Conservation (phyloP, 192 early-diverging fungal species). For the Phlyctochytrium planicorne region DNA sequence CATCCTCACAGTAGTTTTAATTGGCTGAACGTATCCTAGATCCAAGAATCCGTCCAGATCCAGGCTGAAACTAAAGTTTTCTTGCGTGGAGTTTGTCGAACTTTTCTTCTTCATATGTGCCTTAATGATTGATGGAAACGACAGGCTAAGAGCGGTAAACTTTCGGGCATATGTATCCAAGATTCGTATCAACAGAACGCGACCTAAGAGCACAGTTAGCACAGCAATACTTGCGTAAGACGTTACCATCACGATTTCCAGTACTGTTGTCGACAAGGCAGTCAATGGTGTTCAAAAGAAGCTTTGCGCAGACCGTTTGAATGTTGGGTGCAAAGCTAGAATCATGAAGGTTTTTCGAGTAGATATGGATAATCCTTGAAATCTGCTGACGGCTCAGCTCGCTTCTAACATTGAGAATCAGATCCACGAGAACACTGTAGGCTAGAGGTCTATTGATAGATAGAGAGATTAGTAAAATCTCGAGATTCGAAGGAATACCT, state of each 20-base stretch:
- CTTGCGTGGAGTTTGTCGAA: neutral
- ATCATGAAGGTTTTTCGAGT: constrained; percentile 92
- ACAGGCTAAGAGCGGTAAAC: constrained; percentile 65
- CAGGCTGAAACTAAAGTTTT: neutral
- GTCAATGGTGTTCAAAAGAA: constrained; percentile 89
- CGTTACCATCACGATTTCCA: constrained; percentile 10
- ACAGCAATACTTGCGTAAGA: constrained; percentile 4
- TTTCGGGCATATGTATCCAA: constrained; percentile 82
- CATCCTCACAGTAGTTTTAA: constrained; percentile 37
- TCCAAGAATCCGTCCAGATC: constrained; percentile 54
- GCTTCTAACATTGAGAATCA: constrained; percentile 91
- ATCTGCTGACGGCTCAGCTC: constrained; percentile 82
- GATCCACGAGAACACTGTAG: constrained; percentile 92
- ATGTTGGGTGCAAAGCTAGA: constrained; percentile 84
- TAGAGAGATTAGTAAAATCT: neutral
- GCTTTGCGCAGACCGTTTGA: constrained; percentile 95
- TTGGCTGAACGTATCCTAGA: constrained; percentile 57
- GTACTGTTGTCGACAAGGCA: constrained; percentile 20
- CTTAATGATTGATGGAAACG: constrained; percentile 61
- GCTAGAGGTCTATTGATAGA: constrained; percentile 68
- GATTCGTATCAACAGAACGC: constrained; percentile 57
- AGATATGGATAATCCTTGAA: constrained; percentile 81
- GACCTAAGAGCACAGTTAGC: constrained; percentile 20
- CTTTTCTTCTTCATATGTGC: constrained; percentile 43
- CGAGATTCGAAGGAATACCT: constrained; percentile 42